Evolutionary conservation across 78 protist genomes (phyloP), one percentile per base, ranked within the genome.

Genomic region (Cyanophora paradoxa): DNA sequence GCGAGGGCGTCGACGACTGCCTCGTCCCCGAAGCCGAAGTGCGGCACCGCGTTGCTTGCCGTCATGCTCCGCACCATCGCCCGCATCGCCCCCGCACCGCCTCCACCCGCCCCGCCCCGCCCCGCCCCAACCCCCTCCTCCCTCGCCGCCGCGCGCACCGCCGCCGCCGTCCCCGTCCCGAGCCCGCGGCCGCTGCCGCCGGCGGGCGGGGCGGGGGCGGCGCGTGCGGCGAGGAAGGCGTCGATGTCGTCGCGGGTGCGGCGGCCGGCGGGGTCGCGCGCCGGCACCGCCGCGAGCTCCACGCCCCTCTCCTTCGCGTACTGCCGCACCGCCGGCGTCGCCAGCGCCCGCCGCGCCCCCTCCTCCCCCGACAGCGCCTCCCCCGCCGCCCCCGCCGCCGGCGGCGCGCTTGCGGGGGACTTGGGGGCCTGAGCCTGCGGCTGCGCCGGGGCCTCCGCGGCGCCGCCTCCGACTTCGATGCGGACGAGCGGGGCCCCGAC

Each of bases 311-410:
- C 77, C 39, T 63, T 61, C 5, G 90, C 94, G 16, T 90, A 30
- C 40, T 83, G 75, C 8, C 97, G 79, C 10, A 87, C 89, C 3
- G 97, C 86, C 11, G 97, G 97, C 26, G 94, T 83, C 24, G 95
- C 88, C 63, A 87, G 72, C 20, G 63, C 86, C 74, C 81, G 78
- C 26, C 36, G 31, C 13, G 36, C 64, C 26, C 46, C 52, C 20
- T 57, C 77, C 1, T 65, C 36, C 13, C 13, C 3, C 30, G 41
- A 3, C 54, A 40, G 17, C 57, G 50, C 28, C 4, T 11, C 64
- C 16, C 42, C 39, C 50, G 61, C n/a, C 30, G 70, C 17, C 7
- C 40, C 3, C 34, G 37, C 64, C 19, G 79, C 48, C 39, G 73
- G 44, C 24, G 70, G 72, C 5, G 58, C 24, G n/a, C n/a, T n/a